A percentile compares a stretch with the other conserved stretches of the same genome.
These are phyloP conservation scores for Carallia pectinifolia DNA, from an alignment of 345 rosid species.

Conservation along the genomic window DNA sequence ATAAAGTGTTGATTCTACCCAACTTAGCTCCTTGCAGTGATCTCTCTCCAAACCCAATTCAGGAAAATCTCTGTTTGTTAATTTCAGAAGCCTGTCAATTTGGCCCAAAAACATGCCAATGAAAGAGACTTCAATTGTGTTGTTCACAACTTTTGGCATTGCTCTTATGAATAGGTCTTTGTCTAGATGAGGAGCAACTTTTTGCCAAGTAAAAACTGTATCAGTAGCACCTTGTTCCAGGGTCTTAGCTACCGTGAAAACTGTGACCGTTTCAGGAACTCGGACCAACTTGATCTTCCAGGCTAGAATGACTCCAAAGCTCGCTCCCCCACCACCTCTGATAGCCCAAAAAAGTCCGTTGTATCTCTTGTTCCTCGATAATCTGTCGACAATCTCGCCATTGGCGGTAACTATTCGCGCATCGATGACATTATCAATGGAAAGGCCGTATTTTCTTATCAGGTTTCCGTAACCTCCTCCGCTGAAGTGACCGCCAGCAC, in stretches of 20 bases:
- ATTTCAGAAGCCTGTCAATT: not conserved
- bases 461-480: conserved; percentile 24
- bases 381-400: conserved; percentile 13
- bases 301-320: conserved; percentile 14
- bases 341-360: conserved; percentile 25
- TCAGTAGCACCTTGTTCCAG: conserved; percentile 15
- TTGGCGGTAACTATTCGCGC: conserved; percentile 13
- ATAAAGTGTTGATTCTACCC: conserved; percentile 2
- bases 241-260: conserved; percentile 17
- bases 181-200: conserved; percentile 17
- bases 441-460: conserved; percentile 26
- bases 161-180: conserved; percentile 22
- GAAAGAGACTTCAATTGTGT: not conserved
- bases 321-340: conserved; percentile 23
- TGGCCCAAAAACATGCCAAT: not conserved
- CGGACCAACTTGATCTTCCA: conserved; percentile 26
- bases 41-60: not conserved
- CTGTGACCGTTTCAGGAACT: conserved; percentile 16
- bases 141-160: not conserved
- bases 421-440: conserved; percentile 17
- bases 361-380: conserved; percentile 14
- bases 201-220: conserved; percentile 13
- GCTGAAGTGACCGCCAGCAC: conserved; percentile 21
- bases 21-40: not conserved
- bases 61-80: not conserved